Evolutionary conservation across 129 eudicot genomes (phyloP), one percentile per base, ranked within the genome.

Genomic region (Scalesia atractyloides): DNA sequence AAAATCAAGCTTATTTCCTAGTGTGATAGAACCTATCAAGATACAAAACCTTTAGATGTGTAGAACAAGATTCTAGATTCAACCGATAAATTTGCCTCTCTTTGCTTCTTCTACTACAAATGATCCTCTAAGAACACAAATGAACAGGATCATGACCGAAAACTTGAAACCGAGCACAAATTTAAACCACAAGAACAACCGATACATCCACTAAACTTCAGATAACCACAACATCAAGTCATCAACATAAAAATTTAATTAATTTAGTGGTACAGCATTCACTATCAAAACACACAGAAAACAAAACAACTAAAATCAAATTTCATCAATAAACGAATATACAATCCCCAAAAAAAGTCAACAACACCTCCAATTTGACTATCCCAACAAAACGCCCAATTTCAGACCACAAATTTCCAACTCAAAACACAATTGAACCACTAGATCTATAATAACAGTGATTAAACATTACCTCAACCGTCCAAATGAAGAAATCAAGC

Each of bases 401-500:
- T 56, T 30, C 68, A 17, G 4, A 66, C 9, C 33, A 39, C 6
- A 9, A 17, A 48, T 12, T 30, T 63, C 30, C 18, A 76, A 44
- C n/a, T 56, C 48, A 66, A 13, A 30, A 56, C 61, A 12, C 69
- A 76, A 68, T 46, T 76, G 64, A 76, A 68, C 15, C 13, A 46
- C 44, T 52, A 47, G 63, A 68, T 47, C 73, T 56, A n/a, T 39
- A 26, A 39, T 18, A 14, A 50, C 11, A 46, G 53, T 13, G 46
- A 70, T 14, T 9, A 39, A 15, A 34, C 49, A 46, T 74, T 74
- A 90, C 97, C 97, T 90, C 97, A 66, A 90, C 91, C 13, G 97
- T 90, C 97, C 97, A 90, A 61, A 90, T 90, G 81, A 90, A 90
- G 91, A 90, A 90, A 87, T 90, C 97, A 79, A 90, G 91, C 70